Evolutionary conservation across 2,329 filamentous ascomycete species (phyloP).

Genomic region (Ophiostoma sp.): DNA sequence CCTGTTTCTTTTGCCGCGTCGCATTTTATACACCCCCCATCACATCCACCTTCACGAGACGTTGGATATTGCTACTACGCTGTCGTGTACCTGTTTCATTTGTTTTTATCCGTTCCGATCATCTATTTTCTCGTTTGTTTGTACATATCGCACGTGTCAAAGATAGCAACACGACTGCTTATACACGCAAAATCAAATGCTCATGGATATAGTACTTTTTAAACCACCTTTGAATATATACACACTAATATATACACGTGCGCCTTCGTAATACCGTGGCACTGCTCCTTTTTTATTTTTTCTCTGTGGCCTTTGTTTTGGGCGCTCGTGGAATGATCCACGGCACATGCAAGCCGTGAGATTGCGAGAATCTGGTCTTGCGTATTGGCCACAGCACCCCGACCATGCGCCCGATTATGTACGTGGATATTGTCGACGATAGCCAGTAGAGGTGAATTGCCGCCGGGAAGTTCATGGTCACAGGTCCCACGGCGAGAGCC

Average conservation of each 20-base stretch:
- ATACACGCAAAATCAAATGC: background rate
- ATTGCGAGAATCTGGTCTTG: conserved; percentile 26
- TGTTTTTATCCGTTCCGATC: background rate
- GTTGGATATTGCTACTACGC: background rate
- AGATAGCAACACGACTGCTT: background rate
- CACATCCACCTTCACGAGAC: background rate
- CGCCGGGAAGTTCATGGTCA: conserved; percentile 43
- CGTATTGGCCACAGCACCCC: conserved; percentile 33
- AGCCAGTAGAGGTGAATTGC: conserved; percentile 50
- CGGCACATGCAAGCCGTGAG: conserved; percentile 30
- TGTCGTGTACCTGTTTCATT: background rate
- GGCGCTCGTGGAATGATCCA: conserved; percentile 25
- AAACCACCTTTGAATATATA: background rate
- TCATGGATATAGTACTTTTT: background rate
- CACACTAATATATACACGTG: background rate
- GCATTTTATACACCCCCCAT: conserved; percentile 1
- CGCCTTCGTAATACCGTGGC: background rate
- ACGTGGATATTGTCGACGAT: conserved; percentile 36
- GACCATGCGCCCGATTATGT: conserved; percentile 31
- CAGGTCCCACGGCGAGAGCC: conserved; percentile 38
- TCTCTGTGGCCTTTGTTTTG: background rate
- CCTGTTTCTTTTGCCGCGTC: background rate
- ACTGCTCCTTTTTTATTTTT: background rate
- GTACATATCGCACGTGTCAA: conserved; percentile 14
- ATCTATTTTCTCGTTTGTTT: background rate